Evolutionary conservation across 768 basidiomycete genomes (phyloP), one percentile per base, ranked within the genome.

Genomic region (Clavaria fumosa): DNA sequence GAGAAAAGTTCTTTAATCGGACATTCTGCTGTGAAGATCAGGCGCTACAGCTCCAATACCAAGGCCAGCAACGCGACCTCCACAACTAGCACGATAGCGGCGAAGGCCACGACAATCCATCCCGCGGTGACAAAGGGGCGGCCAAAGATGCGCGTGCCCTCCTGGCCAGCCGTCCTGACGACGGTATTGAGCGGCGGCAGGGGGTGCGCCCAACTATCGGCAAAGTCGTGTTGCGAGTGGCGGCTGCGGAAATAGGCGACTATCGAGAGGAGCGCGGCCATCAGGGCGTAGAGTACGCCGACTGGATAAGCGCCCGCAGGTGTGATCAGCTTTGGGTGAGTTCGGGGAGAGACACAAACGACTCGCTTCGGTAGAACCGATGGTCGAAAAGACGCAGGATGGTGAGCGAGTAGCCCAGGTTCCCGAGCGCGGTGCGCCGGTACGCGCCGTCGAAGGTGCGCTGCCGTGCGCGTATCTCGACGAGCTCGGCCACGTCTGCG

Each of bases 391-490:
- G 66, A 32, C 82, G 72, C 7, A 89, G 60, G 37, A 88, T 69
- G 0, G 81, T 67, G 38, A 86, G 54, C 1, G 79, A 67, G 49
- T 80, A 84, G 0, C 81, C 78, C 2, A 90, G 63, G 40, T 73
- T 72, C 10, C 73, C 72, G 6, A 89, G 61, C 0, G 83, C 83
- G 0, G 75, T 79, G 19, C 84, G 72, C 26, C 66, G 67, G 55
- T 88, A 88, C 10, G 84, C 81, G 11, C 82, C 84, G 37, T 86
- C 70, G 50, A 85, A 86, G 0, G 85, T 89, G 28, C 85, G 66
- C 45, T 82, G 75, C 20, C 83, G 66, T 1, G 85, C 85, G 10
- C 85, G 68, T 12, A 89, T 55, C 51, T 89, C 84, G 17, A 72
- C 72, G 37, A 78, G 67, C 50, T 78, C 74, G 36, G 61, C 64